A percentile compares a stretch with the other conserved stretches of the same genome.
These are phyloP conservation scores for Glonium stellatum DNA, from an alignment of 495 filamentous ascomycete species.

Conservation along the genomic window DNA sequence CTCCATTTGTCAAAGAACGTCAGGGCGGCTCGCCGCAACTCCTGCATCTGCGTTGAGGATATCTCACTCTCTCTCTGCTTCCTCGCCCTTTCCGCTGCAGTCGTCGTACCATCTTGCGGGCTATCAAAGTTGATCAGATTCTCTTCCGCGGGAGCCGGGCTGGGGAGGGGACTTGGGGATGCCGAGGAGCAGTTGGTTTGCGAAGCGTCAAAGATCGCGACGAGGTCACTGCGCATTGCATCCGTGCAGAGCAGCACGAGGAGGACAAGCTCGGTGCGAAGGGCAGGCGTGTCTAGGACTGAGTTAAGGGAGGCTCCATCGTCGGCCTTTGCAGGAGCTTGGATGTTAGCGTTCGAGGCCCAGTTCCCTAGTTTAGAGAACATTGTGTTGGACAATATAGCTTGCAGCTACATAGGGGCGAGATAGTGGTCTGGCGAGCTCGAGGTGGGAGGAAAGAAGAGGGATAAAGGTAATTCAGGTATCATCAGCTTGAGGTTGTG, in stretches of 20 bases:
- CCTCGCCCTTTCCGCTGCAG: conserved; percentile 24
- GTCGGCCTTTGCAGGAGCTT: conserved; percentile 12
- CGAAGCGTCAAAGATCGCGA: conserved; percentile 35
- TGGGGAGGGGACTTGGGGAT: conserved; percentile 9
- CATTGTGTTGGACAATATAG: conserved; percentile 8
- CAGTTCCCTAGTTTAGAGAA: conserved; percentile 17
- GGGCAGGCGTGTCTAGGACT: conserved; percentile 33
- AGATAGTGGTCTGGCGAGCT: not conserved
- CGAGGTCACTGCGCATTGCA: conserved; percentile 33
- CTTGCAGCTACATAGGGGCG: not conserved
- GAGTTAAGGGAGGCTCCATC: conserved; percentile 33
- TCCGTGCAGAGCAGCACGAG: conserved; percentile 38
- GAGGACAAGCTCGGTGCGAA: conserved; percentile 35
- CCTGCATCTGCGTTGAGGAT: conserved; percentile 24
- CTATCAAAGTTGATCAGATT: conserved; percentile 28
- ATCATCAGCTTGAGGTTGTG: no score
- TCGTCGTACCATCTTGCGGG: conserved; percentile 27
- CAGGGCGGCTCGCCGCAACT: conserved; percentile 20
- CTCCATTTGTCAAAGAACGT: conserved; percentile 31
- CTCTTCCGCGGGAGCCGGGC: conserved; percentile 9
- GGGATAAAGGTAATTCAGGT: not conserved
- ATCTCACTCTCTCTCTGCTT: conserved; percentile 17
- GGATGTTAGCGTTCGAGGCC: not conserved
- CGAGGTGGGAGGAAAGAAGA: not conserved
- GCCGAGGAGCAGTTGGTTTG: conserved; percentile 29